Evolutionary conservation across 208 protist genomes (phyloP).

Genomic region (Trypanosoma boissoni): DNA sequence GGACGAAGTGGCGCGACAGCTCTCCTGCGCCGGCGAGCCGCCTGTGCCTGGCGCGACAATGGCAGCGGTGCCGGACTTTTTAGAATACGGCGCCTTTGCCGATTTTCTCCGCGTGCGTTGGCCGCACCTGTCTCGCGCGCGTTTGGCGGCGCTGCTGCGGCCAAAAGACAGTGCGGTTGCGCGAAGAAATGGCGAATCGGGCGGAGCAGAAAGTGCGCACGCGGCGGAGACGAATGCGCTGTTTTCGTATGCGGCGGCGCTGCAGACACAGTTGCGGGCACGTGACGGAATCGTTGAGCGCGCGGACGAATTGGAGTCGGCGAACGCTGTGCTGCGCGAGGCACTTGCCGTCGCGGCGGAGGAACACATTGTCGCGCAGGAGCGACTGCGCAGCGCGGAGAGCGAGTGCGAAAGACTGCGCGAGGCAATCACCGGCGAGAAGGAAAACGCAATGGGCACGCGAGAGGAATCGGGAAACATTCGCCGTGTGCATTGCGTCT

Average conservation of each 20-base stretch:
- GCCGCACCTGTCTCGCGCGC: conserved; percentile 6
- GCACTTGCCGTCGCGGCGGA: background rate
- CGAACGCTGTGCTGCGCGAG: conserved; percentile 10
- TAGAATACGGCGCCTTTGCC: conserved; percentile 9
- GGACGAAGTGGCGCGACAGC: background rate
- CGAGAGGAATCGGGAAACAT: conserved; percentile 3
- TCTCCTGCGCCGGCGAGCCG: background rate
- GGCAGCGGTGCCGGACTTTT: background rate
- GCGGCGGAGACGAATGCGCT: background rate
- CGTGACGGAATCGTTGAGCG: background rate
- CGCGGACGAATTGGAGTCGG: background rate
- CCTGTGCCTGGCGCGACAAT: background rate
- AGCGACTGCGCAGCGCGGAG: too few relatives aligned
- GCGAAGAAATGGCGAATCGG: background rate
- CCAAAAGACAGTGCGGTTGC: background rate
- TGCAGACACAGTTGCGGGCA: background rate
- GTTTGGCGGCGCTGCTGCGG: conserved; percentile 6
- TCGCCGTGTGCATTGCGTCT: background rate
- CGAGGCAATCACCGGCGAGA: background rate
- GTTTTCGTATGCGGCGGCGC: background rate
- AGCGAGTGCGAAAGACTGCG: too few relatives aligned
- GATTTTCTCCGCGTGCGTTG: conserved; percentile 1
- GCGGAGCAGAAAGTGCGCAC: too few relatives aligned
- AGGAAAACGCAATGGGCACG: background rate
- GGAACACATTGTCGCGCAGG: too few relatives aligned